These are phyloP conservation scores for Odonthalia washingtoniensis DNA, from an alignment of 31 red algal species.

Conservation along the genomic window DNA sequence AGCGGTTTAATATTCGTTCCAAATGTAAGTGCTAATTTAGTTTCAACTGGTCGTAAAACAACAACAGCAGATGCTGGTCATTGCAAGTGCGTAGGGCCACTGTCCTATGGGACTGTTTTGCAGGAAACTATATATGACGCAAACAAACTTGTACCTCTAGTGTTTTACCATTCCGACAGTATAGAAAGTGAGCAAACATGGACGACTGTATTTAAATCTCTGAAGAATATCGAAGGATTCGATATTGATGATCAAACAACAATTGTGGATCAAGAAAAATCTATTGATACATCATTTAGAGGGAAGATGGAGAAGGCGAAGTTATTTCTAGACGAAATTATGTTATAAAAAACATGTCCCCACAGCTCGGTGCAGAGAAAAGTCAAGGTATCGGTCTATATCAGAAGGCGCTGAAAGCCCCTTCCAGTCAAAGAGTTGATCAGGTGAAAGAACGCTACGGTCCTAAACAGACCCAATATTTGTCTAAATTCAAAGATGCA, in stretches of 20 bases:
- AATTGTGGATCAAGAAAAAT: slow-evolving; percentile 39
- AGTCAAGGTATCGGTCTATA: no score
- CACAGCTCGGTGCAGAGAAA: no score
- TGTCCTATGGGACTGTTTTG: slow-evolving; percentile 44
- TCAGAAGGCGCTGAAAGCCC: no score
- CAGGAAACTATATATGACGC: slow-evolving; percentile 22
- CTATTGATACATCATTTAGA: slow-evolving; percentile 25
- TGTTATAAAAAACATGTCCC: no score
- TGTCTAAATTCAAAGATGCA: no score
- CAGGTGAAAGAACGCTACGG: no score
- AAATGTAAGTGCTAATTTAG: no score
- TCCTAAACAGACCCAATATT: no score
- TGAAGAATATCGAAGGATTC: not conserved
- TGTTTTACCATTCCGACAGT: slow-evolving; percentile 23
- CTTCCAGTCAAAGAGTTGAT: no score
- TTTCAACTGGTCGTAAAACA: slow-evolving; percentile 23
- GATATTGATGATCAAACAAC: not conserved
- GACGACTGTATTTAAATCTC: not conserved
- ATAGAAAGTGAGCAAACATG: slow-evolving; percentile 29
- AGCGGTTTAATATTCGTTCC: no score
- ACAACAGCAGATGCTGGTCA: slow-evolving; percentile 35
- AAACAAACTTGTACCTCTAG: slow-evolving; percentile 29
- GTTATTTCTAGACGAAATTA: not conserved
- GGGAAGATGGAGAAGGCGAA: not conserved
- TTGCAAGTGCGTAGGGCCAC: no score